These are phyloP conservation scores for Ambispora gerdemannii DNA, from an alignment of 192 early-diverging fungal genomes.

Conservation along the genomic window DNA sequence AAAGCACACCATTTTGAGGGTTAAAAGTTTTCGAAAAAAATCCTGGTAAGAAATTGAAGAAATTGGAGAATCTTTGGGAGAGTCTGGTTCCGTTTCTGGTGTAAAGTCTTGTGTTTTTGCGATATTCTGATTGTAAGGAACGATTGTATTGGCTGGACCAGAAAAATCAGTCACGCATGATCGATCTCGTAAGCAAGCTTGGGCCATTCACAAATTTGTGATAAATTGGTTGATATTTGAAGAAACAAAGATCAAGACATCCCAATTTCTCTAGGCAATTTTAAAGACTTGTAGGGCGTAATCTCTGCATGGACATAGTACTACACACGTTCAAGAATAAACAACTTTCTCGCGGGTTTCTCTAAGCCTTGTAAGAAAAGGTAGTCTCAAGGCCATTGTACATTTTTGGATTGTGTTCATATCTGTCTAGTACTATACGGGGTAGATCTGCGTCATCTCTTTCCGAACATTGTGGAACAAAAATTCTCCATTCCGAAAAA, in stretches of 20 bases:
- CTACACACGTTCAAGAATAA: not conserved
- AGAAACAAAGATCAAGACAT: too few species aligned
- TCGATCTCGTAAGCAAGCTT: not conserved
- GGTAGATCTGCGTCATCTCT: not conserved
- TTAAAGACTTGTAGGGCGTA: not conserved
- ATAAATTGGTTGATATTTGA: too few species aligned
- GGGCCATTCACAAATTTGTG: constrained; percentile 1
- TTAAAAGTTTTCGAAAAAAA: constrained; percentile 22
- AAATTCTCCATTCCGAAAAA: not conserved
- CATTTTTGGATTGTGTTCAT: not conserved
- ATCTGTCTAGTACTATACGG: not conserved
- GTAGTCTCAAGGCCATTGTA: not conserved
- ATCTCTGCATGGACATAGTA: not conserved
- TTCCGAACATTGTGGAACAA: not conserved
- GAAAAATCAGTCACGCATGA: constrained; percentile 25
- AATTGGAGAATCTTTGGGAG: not conserved
- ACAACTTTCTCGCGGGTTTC: too few species aligned
- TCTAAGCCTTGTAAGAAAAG: not conserved
- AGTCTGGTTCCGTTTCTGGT: too few species aligned
- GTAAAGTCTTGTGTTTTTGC: not conserved
- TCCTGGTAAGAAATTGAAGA: not conserved
- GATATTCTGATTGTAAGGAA: constrained; percentile 2
- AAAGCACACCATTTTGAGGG: constrained; percentile 16
- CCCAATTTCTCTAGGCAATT: not conserved
- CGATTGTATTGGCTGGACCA: constrained; percentile 24